phyloP scores from a whole-genome alignment of 1,139 yeast genomes.

The Candida frijolesensis region DNA sequence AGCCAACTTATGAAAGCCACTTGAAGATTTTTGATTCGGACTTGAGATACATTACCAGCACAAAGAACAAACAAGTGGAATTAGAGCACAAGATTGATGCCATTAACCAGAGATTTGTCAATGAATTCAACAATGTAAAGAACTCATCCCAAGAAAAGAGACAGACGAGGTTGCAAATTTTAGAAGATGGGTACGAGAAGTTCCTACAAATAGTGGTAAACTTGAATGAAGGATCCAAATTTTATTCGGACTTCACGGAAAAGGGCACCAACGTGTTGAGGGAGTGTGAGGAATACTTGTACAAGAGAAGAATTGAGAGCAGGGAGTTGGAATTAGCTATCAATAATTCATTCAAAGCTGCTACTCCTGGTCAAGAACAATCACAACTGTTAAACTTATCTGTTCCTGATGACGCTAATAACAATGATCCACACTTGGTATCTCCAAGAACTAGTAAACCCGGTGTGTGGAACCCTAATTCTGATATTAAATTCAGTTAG shows the following conservation, averaged over 20 bases:
- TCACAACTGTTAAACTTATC: not conserved
- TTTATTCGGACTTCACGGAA: constrained; percentile 63
- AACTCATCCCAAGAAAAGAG: constrained; percentile 38
- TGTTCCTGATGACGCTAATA: not conserved
- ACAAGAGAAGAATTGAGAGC: constrained; percentile 55
- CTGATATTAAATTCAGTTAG: constrained; percentile 32
- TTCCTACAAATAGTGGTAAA: constrained; percentile 61
- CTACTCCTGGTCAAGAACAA: not conserved
- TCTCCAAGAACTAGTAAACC: constrained; percentile 16
- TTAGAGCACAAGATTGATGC: constrained; percentile 47
- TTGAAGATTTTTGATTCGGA: constrained; percentile 44
- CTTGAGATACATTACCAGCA: constrained; percentile 35
- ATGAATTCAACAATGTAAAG: constrained; percentile 19
- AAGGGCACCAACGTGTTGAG: constrained; percentile 50
- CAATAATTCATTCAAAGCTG: constrained; percentile 2
- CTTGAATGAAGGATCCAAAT: constrained; percentile 67
- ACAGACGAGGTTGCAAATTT: constrained; percentile 50
- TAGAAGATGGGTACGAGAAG: constrained; percentile 56
- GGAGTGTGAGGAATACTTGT: constrained; percentile 59
- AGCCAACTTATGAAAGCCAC: constrained; percentile 37
- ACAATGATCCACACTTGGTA: constrained; percentile 3
- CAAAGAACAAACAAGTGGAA: constrained; percentile 42
- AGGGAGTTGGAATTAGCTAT: constrained; percentile 16
- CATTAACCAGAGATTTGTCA: constrained; percentile 39
- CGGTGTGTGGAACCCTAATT: constrained; percentile 35